A percentile compares a stretch with the other conserved stretches of the same genome.
Conservation (phyloP, 1,284 basidiomycete species). For the Abortiporus biennis region DNA sequence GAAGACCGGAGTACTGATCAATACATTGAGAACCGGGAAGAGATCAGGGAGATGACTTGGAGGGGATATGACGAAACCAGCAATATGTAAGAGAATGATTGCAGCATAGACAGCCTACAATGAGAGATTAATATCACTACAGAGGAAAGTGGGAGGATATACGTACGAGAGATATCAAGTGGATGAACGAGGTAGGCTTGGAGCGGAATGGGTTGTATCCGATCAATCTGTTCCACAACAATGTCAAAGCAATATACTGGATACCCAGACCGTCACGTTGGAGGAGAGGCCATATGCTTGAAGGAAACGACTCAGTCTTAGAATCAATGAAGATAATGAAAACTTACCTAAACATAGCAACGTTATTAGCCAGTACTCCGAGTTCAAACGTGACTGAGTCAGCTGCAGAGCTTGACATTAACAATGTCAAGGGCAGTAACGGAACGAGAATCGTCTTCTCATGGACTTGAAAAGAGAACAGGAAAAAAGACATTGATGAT, state of each 20-base stretch:
- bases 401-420: slow-evolving; percentile 57
- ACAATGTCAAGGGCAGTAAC: slow-evolving; percentile 76
- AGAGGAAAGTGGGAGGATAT: not conserved
- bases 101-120: slow-evolving; percentile 55
- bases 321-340: not conserved
- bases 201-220: slow-evolving; percentile 64
- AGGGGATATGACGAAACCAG: slow-evolving; percentile 58
- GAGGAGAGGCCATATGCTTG: slow-evolving; percentile 87
- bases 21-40: slow-evolving; percentile 80
- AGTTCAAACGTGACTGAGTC: slow-evolving; percentile 71
- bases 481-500: slow-evolving; percentile 83
- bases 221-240: slow-evolving; percentile 80
- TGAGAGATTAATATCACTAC: not conserved
- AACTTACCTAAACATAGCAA: slow-evolving; percentile 81
- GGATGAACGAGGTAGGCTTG: slow-evolving; percentile 38
- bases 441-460: slow-evolving; percentile 92
- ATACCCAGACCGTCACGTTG: slow-evolving; percentile 74
- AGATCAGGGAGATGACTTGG: slow-evolving; percentile 81
- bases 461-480: slow-evolving; percentile 95
- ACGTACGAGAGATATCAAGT: slow-evolving; percentile 56
- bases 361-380: slow-evolving; percentile 77
- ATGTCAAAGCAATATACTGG: slow-evolving; percentile 61
- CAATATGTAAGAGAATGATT: slow-evolving; percentile 52
- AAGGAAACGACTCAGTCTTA: slow-evolving; percentile 1
- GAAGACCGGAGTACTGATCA: slow-evolving; percentile 80